Evolutionary conservation across 176 grass and related monocot genomes (phyloP), one percentile per base, ranked within the genome.

Genomic region (Ampelocalamus luodianensis): DNA sequence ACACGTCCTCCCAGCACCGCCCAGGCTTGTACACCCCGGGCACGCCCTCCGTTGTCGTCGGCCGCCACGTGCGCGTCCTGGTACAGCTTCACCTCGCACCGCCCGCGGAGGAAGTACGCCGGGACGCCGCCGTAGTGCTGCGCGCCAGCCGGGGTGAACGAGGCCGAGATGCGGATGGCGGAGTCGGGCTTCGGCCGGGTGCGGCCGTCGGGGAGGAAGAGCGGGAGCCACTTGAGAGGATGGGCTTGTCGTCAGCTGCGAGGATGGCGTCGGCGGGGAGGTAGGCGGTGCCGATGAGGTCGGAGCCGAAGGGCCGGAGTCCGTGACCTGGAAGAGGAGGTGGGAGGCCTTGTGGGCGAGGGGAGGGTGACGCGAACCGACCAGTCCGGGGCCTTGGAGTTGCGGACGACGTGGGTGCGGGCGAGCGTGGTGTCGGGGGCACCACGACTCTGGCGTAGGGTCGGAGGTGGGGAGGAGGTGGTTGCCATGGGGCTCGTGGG

Each of bases 1-100:
- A 97, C 51, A 97, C 73, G 80, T 97, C 95, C 89, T 97, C 95
- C 95, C 95, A 97, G 58, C 95, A 97, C 80, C 85, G 86, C n/a
- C 71, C 79, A 0, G 83, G 80, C 45, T 54, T 34, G 65, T 86
- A 88, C 73, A 76, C 82, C 18, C 83, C 60, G 6, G 40, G 4
- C 11, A 78, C 87, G 45, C 71, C 71, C 0, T 18, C 66, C 36
- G 10, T 91, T 92, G 10, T 91, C 94, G 45, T 38, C 75, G 15
- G 18, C 61, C 34, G 14, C 49, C 6, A 88, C 87, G 76, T 97
- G 87, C 38, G 95, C 92, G 62, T 97, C 95, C 74, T 97, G 95
- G 87, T 95, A 97, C 65, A 97, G 71, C 49, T 68, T 86, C 40
- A 97, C 60, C 8, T 81, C 82, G 72, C 95, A 94, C 9, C 90